A percentile compares a stretch with the other conserved stretches of the same genome.
Conservation (phyloP, 345 rosid genomes). For the Gossypium australe region DNA sequence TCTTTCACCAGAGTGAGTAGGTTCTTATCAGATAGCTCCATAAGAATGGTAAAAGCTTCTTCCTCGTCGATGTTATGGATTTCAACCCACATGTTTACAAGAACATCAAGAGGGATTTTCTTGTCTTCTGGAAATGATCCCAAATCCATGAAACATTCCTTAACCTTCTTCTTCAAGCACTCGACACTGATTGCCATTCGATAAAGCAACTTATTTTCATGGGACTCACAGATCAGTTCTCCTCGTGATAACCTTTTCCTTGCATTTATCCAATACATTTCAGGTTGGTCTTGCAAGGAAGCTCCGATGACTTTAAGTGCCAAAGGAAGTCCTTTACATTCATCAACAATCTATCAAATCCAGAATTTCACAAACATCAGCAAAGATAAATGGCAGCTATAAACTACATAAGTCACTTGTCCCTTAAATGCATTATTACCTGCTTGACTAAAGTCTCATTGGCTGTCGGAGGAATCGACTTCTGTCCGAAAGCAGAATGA, state of each 20-base stretch:
- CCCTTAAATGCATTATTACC: conserved; percentile 32
- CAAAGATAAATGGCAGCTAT: neutral
- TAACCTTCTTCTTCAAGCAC: conserved; percentile 41
- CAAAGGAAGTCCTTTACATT: conserved; percentile 91
- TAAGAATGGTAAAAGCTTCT: conserved; percentile 60
- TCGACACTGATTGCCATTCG: conserved; percentile 67
- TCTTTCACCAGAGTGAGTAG: conserved; percentile 84
- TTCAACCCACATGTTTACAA: conserved; percentile 84
- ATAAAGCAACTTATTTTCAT: conserved; percentile 57
- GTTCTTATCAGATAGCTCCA: conserved; percentile 69
- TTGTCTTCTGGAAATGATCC: conserved; percentile 94
- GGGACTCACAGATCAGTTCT: conserved; percentile 74
- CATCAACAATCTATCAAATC: conserved; percentile 55
- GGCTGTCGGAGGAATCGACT: conserved; percentile 47
- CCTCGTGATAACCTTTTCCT: conserved; percentile 54
- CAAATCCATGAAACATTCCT: conserved; percentile 83
- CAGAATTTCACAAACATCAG: conserved; percentile 5
- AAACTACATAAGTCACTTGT: neutral
- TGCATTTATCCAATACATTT: conserved; percentile 69
- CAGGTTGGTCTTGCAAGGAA: conserved; percentile 55
- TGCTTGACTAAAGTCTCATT: conserved; percentile 51
- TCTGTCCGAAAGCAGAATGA: conserved; percentile 65
- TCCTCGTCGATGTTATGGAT: conserved; percentile 52
- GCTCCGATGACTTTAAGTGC: conserved; percentile 98
- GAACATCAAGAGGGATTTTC: conserved; percentile 81